A percentile compares a stretch with the other conserved stretches of the same genome.
These are phyloP conservation scores for Clitopilus hobsonii DNA, from an alignment of 768 basidiomycete genomes.

Conservation along the genomic window DNA sequence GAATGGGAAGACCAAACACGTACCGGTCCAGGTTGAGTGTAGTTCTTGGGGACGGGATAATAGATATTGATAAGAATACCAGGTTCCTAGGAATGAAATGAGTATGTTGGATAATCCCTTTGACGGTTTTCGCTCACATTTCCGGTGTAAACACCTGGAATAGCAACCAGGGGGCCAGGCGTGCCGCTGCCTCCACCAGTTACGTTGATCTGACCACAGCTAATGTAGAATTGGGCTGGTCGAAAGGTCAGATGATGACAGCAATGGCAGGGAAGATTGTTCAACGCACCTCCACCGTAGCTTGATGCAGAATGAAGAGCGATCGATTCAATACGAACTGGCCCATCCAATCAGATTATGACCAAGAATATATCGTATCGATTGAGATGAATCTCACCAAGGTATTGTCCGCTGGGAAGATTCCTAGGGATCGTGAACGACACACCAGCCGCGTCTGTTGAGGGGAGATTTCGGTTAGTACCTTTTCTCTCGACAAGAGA, in stretches of 20 bases:
- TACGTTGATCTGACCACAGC: conserved; percentile 36
- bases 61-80: conserved; percentile 20
- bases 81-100: conserved; percentile 11
- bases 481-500: background rate
- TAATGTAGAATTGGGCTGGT: conserved; percentile 27
- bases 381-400: conserved; percentile 8
- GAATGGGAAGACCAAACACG: conserved; percentile 4
- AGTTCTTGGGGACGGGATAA: conserved; percentile 18
- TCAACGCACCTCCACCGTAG: conserved; percentile 25
- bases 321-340: conserved; percentile 33
- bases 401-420: conserved; percentile 34
- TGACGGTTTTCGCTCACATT: conserved; percentile 10
- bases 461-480: background rate
- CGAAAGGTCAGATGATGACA: background rate
- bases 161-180: conserved; percentile 20
- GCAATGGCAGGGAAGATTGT: conserved; percentile 9
- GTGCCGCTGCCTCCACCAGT: conserved; percentile 28
- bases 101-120: background rate
- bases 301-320: conserved; percentile 32
- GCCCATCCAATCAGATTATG: background rate
- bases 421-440: conserved; percentile 30
- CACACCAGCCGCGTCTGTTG: conserved; percentile 15
- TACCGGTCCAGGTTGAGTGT: conserved; percentile 22
- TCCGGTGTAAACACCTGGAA: conserved; percentile 24
- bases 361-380: background rate